A percentile compares a stretch with the other conserved stretches of the same genome.
These are phyloP conservation scores for Alternaria metachromatica DNA, from an alignment of 2,329 filamentous ascomycete species.

Conservation along the genomic window DNA sequence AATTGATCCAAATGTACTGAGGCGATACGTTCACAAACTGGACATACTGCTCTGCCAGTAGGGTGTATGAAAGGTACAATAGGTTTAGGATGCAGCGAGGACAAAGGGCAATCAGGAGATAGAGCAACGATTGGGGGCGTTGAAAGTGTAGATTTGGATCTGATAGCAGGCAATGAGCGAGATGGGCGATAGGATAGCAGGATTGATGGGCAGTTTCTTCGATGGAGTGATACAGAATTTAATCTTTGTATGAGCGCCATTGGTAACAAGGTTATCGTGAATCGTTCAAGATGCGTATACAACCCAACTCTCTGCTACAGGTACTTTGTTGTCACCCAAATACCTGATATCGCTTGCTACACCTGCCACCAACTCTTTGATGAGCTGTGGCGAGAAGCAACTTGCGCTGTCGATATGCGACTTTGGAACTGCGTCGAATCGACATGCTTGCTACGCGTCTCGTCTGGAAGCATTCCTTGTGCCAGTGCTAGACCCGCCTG, in stretches of 20 bases:
- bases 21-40: background rate
- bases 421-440: background rate
- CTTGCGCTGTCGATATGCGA: background rate
- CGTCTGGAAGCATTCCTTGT: background rate
- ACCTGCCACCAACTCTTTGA: background rate
- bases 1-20: background rate
- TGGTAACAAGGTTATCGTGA: background rate
- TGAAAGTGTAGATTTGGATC: background rate
- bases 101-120: background rate
- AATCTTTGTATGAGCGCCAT: background rate
- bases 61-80: background rate
- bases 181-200: background rate
- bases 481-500: background rate
- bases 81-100: background rate
- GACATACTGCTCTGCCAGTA: background rate
- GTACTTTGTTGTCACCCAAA: background rate
- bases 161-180: background rate
- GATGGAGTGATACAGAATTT: background rate
- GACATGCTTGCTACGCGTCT: background rate
- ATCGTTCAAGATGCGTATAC: background rate
- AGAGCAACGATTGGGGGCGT: background rate
- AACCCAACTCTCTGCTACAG: background rate
- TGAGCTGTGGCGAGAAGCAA: background rate
- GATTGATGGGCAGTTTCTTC: background rate
- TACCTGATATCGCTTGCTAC: background rate